Evolutionary conservation across 768 basidiomycete genomes (phyloP), one percentile per base, ranked within the genome.

Genomic region (Gloeophyllum trabeum): DNA sequence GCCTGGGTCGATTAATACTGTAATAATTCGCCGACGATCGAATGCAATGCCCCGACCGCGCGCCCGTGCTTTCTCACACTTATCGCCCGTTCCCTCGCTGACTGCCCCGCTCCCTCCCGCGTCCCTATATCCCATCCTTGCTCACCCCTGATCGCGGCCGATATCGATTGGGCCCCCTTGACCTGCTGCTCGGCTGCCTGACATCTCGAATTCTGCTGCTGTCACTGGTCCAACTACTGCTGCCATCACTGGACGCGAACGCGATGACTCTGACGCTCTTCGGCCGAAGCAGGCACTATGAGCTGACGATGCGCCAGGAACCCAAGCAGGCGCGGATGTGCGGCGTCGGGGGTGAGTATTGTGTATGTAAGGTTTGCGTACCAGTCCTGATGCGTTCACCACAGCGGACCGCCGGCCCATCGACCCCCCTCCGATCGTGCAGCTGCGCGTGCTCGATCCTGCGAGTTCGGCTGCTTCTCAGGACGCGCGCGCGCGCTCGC

Each of bases 361-460:
- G 52, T 32, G 14, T n/a, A 20, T 35, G 26, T 18, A 6, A 35
- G 2, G 22, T 36, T 24, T 45, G 22, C 43, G 21, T 30, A 20
- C 38, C 21, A 16, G 22, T 41, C 13, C 39, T 24, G 44, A 16
- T 5, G 23, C 18, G 16, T 19, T 22, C 22, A 41, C 22, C 18
- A 41, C 63, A 85, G 91, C 89, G 43, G 93, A 94, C 71, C 75
- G 92, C n/a, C 73, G 92, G 26, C 92, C 93, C 2, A 91, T 97
- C 56, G 92, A 97, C 67, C 93, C 93, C 0, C 91, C 92, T 1
- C 92, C 93, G 14, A 92, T 97, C 63, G 80, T 97, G n/a, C 90
- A 94, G 60, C 77, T 97, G 5, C 79, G 84, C 42, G 87, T 96
- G 42, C 69, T 88, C 51, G 84, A 91, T 62, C 79, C 76, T 6